phyloP scores from a whole-genome alignment of 169 alveolate species.

The Eimeria tenella region DNA sequence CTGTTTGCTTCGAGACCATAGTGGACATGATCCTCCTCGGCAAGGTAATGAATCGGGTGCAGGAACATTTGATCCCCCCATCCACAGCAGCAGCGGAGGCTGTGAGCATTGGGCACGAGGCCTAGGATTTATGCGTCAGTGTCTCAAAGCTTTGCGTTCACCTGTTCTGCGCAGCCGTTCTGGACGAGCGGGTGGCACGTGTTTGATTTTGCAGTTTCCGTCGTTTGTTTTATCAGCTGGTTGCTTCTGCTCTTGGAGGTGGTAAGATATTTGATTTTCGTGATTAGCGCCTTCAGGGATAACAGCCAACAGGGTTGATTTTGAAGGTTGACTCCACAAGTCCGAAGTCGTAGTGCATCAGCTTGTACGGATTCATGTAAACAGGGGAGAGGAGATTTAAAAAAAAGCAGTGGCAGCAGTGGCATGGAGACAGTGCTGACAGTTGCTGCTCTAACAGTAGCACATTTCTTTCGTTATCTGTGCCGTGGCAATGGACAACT shows the following conservation, averaged over 20 bases:
- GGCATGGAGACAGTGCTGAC: no score
- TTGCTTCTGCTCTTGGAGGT: conserved; percentile 75
- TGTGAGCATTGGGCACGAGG: background rate
- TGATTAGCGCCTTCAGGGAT: no score
- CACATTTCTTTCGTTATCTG: no score
- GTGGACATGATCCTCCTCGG: conserved; percentile 63
- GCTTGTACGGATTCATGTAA: no score
- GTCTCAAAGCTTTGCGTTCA: background rate
- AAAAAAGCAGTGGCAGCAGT: no score
- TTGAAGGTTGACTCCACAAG: no score
- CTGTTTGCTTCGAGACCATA: conserved; percentile 70
- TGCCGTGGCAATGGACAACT: no score
- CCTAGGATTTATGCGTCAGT: background rate
- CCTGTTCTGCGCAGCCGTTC: conserved; percentile 54
- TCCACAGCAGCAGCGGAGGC: no score
- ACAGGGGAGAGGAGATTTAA: no score
- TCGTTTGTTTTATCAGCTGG: conserved; percentile 72
- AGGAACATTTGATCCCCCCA: background rate
- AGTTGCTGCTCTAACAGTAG: no score
- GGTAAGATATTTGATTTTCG: conserved; percentile 22
- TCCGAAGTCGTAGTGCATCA: no score
- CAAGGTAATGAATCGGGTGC: background rate
- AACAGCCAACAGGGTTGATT: no score
- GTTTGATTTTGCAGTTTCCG: conserved; percentile 72
- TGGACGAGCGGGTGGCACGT: conserved; percentile 79